Evolutionary conservation across 805 yeast species (phyloP).

Genomic region (Metschnikowia picachoensis): DNA sequence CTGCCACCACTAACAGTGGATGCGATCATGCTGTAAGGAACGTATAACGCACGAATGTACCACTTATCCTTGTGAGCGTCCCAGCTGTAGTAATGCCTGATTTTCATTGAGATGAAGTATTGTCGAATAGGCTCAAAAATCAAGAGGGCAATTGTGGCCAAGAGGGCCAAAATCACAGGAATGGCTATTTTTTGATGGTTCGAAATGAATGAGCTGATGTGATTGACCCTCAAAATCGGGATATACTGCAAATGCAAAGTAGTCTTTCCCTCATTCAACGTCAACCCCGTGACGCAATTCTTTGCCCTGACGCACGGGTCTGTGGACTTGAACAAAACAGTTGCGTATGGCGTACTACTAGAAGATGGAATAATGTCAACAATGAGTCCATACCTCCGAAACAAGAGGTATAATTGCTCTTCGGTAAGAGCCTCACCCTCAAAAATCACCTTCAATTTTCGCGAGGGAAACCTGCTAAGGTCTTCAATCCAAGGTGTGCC

Average conservation of each 20-base stretch:
- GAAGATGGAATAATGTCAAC: slow-evolving; percentile 63
- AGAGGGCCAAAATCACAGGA: slow-evolving; percentile 72
- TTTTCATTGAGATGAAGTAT: slow-evolving; percentile 68
- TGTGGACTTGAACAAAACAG: slow-evolving; percentile 50
- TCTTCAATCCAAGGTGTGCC: slow-evolving; percentile 98
- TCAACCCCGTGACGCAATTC: slow-evolving; percentile 83
- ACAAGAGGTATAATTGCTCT: slow-evolving; percentile 73
- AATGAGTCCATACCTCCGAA: slow-evolving; percentile 85
- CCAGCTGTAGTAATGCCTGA: slow-evolving; percentile 56
- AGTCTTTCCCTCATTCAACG: slow-evolving; percentile 51
- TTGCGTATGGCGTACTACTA: slow-evolving; percentile 44
- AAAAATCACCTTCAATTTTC: slow-evolving; percentile 59
- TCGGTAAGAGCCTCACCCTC: slow-evolving; percentile 76
- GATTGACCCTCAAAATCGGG: slow-evolving; percentile 49
- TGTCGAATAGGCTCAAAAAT: slow-evolving; percentile 93
- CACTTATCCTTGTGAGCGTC: slow-evolving; percentile 40
- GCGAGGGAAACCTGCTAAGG: slow-evolving; percentile 69
- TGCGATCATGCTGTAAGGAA: slow-evolving; percentile 25
- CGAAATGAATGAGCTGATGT: slow-evolving; percentile 53
- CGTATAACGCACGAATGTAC: slow-evolving; percentile 23
- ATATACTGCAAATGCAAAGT: slow-evolving; percentile 69
- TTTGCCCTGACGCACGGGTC: slow-evolving; percentile 81
- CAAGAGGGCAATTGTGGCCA: slow-evolving; percentile 78
- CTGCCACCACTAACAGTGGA: slow-evolving; percentile 31
- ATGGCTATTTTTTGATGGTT: slow-evolving; percentile 80